Base-by-base conservation (phyloP, 2,329 filamentous ascomycete genomes). In the Stagonosporopsis tanaceti region DNA sequence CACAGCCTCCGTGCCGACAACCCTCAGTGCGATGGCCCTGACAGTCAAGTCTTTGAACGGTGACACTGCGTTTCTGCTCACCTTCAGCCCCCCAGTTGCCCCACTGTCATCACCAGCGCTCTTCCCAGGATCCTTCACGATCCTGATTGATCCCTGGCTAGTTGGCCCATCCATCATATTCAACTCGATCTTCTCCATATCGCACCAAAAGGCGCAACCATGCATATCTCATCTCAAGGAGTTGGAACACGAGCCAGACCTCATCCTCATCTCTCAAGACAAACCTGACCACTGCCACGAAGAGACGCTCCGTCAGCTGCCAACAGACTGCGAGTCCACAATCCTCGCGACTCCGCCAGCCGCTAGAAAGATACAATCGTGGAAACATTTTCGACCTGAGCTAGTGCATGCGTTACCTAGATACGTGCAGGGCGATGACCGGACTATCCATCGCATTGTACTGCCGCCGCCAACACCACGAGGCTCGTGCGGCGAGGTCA, bases 131-230 rank as follows among this genome's bases (percentile, higher is more conserved):
- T 55, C 52, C 22, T 92, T 89, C 73, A 87, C 84, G 15, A 83
- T 93, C 50, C 81, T 93, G 38, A 76, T 92, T 47, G 89, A 93
- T 71, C 90, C 90, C 3, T 92, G 89, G 87, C 80, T 91, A 30
- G 79, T 80, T 11, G 87, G 87, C 0, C 77, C 84, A 4, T 86
- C 86, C 11, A 84, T 83, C 50, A 83, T 88, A 60, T 80, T 85
- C 65, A 85, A 86, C 66, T 79, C 84, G 27, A 82, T 81, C 67
- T 87, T 91, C 72, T 87, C 87, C 20, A 82, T 81, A 37, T 83
- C 86, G 2, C 80, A 80, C 42, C 86, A 87, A 61, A 85, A 79
- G 40, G 73, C 80, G 17, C 78, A 79, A 25, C 79, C 86, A 42
- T 87, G 84, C 62, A 81, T 91, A 56, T 76, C 80, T 0, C 86